Conservation (phyloP, 495 filamentous ascomycete species). For the Friedmanniomyces simplex region DNA sequence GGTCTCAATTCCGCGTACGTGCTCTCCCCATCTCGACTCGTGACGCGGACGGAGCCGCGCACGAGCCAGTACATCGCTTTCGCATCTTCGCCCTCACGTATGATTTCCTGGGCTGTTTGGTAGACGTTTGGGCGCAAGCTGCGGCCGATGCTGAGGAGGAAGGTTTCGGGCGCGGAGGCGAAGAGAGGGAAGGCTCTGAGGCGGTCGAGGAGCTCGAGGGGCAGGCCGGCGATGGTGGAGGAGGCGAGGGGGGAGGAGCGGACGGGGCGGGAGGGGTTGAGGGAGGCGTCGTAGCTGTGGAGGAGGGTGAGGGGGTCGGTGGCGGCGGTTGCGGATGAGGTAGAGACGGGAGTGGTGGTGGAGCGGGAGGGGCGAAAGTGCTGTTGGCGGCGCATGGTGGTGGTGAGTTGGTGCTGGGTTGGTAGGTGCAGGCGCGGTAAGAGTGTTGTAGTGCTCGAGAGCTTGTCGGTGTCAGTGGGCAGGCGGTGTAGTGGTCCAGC, state of each 20-base stretch:
- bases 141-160: conserved; percentile 77
- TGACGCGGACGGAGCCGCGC: conserved; percentile 84
- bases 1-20: conserved; percentile 92
- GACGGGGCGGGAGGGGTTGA: conserved; percentile 71
- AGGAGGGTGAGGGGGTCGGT: conserved; percentile 71
- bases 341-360: conserved; percentile 18
- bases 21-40: conserved; percentile 94
- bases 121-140: conserved; percentile 85
- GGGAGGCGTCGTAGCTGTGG: conserved; percentile 77
- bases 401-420: not conserved
- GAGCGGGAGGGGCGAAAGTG: conserved; percentile 2
- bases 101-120: conserved; percentile 79
- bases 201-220: conserved; percentile 84
- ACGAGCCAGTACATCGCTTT: conserved; percentile 99
- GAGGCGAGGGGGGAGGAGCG: conserved; percentile 88
- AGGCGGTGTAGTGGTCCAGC: not conserved
- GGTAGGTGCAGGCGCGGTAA: not conserved
- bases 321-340: conserved; percentile 47
- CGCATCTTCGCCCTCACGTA: conserved; percentile 93
- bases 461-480: not conserved
- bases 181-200: conserved; percentile 94
- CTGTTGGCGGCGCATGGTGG: conserved; percentile 34
- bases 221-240: conserved; percentile 88
- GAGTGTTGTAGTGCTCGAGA: not conserved
- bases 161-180: conserved; percentile 83